Evolutionary conservation across 176 grass and related monocot species (phyloP), one percentile per base, ranked within the genome.

Genomic region (Phoenix dactylifera): DNA sequence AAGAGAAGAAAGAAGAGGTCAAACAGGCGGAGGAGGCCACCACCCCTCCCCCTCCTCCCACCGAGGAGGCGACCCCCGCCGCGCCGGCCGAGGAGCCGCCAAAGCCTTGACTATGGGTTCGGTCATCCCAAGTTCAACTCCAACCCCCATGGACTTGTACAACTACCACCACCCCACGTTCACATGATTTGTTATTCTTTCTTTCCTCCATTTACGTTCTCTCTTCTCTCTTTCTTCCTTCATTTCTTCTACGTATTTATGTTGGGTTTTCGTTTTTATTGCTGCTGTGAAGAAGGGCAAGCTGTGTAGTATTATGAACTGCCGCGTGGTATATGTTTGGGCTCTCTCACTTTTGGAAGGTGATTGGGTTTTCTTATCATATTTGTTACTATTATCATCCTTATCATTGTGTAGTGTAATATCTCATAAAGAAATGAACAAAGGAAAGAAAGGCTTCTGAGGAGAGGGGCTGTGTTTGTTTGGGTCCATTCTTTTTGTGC

Each of bases 101-200:
- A 12, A 55, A 68, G 26, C 26, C 52, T 35, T 54, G 51, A 68
- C 4, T 18, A 15, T 26, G 3, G 5, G 51, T 55, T 25, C 4
- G 2, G 25, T 68, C 16, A 4, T 4, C 48, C 24, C 24, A 18
- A 6, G 17, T 19, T 29, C 58, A 30, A 30, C 28, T 14, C 35
- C 35, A 44, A 44, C 35, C 35, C 35, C 35, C 35, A 39, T 39
- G 35, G 7, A 39, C 35, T 1, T 60, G 58, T 35, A 60, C 58
- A 60, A 60, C 58, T 60, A 4, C 62, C 62, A 24, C 50, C 18
- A 20, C n/a, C 35, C n/a, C 28, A 7, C 55, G 14, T 70, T 49
- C 26, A 19, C 69, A 53, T 72, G 17, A 69, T 69, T 69, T 57
- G 19, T 69, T 69, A 69, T 69, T 69, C 67, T 69, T 69, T 69